phyloP scores from a whole-genome alignment of 345 rosid species.

The Salix brachista region DNA sequence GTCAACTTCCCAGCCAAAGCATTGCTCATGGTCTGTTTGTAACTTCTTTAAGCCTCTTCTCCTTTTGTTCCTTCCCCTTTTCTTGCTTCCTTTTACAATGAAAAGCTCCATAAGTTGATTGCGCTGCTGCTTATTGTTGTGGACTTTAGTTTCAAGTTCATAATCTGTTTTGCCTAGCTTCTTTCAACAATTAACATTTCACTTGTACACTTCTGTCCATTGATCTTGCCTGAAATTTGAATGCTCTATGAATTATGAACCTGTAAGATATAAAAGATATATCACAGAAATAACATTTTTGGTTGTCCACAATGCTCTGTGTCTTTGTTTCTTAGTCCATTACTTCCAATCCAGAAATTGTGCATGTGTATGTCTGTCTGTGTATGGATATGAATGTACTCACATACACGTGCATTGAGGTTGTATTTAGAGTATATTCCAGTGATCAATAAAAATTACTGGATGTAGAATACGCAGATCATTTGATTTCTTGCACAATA shows the following conservation, averaged over 20 bases:
- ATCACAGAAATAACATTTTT: not conserved
- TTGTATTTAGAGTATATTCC: not conserved
- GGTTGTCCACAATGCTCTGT: not conserved
- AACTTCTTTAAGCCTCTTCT: not conserved
- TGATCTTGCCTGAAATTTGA: not conserved
- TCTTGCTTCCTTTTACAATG: constrained; percentile 2
- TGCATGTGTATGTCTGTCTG: too few relatives aligned
- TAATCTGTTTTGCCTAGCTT: not conserved
- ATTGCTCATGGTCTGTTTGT: constrained; percentile 38
- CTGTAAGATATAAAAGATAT: not conserved
- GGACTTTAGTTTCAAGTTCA: constrained; percentile 1
- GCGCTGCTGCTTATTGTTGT: not conserved
- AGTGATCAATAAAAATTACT: not conserved
- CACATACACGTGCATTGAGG: not conserved
- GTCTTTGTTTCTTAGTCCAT: too few relatives aligned
- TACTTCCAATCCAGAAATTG: too few relatives aligned
- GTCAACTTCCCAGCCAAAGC: constrained; percentile 41
- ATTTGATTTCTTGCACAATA: not conserved
- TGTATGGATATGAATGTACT: too few relatives aligned
- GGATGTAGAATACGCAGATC: not conserved
- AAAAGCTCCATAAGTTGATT: not conserved
- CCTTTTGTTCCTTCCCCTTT: not conserved
- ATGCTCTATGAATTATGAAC: not conserved
- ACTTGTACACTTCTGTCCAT: not conserved
- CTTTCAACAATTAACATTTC: not conserved